phyloP scores from a whole-genome alignment of 345 rosid species.

The Murraya koenigii region DNA sequence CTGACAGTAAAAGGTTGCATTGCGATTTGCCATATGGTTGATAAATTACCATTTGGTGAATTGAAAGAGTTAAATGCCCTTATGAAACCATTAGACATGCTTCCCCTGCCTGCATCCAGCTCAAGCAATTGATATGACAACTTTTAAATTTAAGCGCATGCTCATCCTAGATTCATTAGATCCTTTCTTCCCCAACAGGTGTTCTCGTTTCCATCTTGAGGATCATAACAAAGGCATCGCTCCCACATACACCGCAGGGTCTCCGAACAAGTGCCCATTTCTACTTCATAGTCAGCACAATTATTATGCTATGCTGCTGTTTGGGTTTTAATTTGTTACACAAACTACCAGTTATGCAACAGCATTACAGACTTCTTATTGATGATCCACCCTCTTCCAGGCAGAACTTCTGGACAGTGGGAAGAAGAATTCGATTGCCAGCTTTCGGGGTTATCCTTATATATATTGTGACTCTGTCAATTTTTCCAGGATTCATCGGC shows the following conservation, averaged over 20 bases:
- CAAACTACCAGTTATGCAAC: constrained; percentile 76
- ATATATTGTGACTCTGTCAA: constrained; percentile 71
- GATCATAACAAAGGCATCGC: constrained; percentile 77
- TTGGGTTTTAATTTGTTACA: constrained; percentile 54
- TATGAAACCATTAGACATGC: background rate
- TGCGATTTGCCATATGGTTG: background rate
- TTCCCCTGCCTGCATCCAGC: background rate
- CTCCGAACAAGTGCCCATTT: constrained; percentile 70
- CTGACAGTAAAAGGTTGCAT: background rate
- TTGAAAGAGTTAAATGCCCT: no score
- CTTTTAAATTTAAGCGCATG: background rate
- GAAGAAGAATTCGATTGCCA: constrained; percentile 55
- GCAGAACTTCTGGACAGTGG: constrained; percentile 44
- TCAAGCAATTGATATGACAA: background rate
- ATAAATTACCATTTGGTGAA: background rate
- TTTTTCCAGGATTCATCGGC: constrained; percentile 82
- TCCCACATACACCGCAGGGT: constrained; percentile 69
- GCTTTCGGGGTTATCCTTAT: constrained; percentile 57
- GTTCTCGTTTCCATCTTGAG: constrained; percentile 72
- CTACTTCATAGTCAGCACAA: constrained; percentile 71
- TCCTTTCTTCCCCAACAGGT: constrained; percentile 37
- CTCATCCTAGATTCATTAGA: background rate
- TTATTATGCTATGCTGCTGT: constrained; percentile 59
- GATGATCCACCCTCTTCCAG: constrained; percentile 29
- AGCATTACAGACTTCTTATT: constrained; percentile 29